Conservation (phyloP, 2,329 filamentous ascomycete genomes). For the Curvularia lunata region DNA sequence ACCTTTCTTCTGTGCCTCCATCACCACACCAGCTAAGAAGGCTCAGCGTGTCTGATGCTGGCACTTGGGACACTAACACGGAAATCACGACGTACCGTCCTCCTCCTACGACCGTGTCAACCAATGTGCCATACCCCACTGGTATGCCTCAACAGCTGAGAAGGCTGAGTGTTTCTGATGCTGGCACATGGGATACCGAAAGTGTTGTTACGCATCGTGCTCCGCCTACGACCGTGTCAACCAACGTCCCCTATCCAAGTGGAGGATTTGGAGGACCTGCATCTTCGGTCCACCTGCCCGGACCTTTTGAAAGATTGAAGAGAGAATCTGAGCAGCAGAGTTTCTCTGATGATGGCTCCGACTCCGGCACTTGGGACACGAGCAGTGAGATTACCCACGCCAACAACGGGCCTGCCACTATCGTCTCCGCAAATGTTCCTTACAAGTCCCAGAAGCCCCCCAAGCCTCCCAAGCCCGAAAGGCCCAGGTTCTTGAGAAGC, state of each 20-base stretch:
- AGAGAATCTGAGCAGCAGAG: conserved; percentile 10
- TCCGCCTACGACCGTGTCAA: conserved; percentile 13
- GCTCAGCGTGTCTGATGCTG: conserved; percentile 13
- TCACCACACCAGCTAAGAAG: conserved; percentile 9
- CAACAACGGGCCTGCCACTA: conserved; percentile 13
- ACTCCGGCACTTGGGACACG: conserved; percentile 17
- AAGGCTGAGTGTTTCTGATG: conserved; percentile 14
- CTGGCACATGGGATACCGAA: conserved; percentile 15
- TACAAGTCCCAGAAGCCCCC: conserved; percentile 5
- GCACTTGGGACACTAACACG: conserved; percentile 16
- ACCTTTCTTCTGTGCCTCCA: background rate
- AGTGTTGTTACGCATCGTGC: conserved; percentile 11
- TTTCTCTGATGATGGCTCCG: conserved; percentile 14
- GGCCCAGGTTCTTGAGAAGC: conserved; percentile 9
- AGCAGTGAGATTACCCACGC: conserved; percentile 18
- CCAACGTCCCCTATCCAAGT: conserved; percentile 14
- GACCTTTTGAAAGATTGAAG: conserved; percentile 13
- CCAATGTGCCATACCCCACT: conserved; percentile 13
- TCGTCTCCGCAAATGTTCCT: conserved; percentile 9
- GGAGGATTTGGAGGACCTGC: conserved; percentile 11
- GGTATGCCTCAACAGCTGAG: conserved; percentile 6
- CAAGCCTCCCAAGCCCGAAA: conserved; percentile 1
- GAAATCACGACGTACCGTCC: conserved; percentile 9
- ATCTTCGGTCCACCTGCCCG: conserved; percentile 9
- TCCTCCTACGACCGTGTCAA: conserved; percentile 13